These are phyloP conservation scores for Trichoderma atrobrunneum DNA, from an alignment of 2,329 filamentous ascomycete species.

Conservation along the genomic window DNA sequence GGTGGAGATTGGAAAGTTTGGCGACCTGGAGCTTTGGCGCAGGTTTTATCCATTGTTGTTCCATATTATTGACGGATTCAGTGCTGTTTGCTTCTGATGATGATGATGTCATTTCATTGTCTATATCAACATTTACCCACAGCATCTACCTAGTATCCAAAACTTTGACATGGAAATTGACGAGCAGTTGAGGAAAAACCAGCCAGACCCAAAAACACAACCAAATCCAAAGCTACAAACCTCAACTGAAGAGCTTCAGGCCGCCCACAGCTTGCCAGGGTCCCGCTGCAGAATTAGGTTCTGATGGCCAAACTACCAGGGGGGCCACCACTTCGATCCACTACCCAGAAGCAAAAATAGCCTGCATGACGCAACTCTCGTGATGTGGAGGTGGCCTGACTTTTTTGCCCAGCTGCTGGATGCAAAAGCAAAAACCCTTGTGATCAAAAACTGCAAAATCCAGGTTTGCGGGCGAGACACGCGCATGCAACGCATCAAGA, in stretches of 20 bases:
- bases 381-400: conserved; percentile 12
- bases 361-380: conserved; percentile 10
- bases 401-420: neutral
- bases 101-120: neutral
- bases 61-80: neutral
- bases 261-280: neutral
- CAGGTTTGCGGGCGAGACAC: neutral
- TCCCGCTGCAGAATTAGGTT: neutral
- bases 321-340: neutral
- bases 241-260: neutral
- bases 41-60: neutral
- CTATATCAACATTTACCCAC: neutral
- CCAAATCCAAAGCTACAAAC: neutral
- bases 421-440: neutral
- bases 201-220: neutral
- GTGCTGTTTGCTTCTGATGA: no score
- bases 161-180: neutral
- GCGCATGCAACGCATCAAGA: neutral
- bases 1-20: neutral
- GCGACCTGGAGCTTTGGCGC: neutral
- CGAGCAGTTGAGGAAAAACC: neutral
- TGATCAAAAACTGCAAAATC: neutral
- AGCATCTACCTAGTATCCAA: no score
- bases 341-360: neutral
- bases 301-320: neutral